Base-by-base conservation (phyloP, 441 rosid species). In the Adansonia madagascariensis region DNA sequence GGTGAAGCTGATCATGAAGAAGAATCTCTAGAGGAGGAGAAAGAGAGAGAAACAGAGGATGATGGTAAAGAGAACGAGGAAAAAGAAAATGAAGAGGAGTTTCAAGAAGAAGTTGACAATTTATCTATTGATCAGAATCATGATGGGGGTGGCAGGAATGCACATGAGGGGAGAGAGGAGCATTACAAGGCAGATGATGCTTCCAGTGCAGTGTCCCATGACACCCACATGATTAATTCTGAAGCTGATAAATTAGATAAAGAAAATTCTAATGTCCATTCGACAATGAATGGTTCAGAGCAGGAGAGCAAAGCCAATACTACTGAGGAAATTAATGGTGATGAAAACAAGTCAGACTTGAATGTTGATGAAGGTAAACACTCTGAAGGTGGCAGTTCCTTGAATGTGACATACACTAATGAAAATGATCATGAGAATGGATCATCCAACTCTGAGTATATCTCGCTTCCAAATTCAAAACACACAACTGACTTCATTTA, bases 121-220 rank as follows among this genome's bases (percentile, higher is more conserved):
- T 79, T 69, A 27, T 20, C 53, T 15, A 89, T 88, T 65, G 88
- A 79, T 77, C 78, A 78, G 78, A 87, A 83, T 69, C 83, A 74
- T 22, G 86, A 90, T 62, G 91, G 78, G 62, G 76, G 57, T 52
- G 56, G n/a, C 17, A 14, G 17, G 14, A n/a, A 52, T 15, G 56
- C 56, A 14, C 55, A 89, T 11, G 98, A 86, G 86, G 99, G 97
- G n/a, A 90, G 95, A 15, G 98, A 95, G 80, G 94, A 86, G 81
- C 86, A 88, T 75, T 95, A 95, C 82, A 92, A 85, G 81, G 98
- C 87, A 10, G 99, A 95, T 76, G 98, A 95, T 85, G 99, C 98
- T 82, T 95, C 98, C 41, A 94, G 97, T 83, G 98, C 98, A 18
- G 99, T 95, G 72, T 84, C 97, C 41, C 98, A 95, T 68, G 95